Base-by-base conservation (phyloP, 495 filamentous ascomycete genomes). In the Penicillium waksmanii region DNA sequence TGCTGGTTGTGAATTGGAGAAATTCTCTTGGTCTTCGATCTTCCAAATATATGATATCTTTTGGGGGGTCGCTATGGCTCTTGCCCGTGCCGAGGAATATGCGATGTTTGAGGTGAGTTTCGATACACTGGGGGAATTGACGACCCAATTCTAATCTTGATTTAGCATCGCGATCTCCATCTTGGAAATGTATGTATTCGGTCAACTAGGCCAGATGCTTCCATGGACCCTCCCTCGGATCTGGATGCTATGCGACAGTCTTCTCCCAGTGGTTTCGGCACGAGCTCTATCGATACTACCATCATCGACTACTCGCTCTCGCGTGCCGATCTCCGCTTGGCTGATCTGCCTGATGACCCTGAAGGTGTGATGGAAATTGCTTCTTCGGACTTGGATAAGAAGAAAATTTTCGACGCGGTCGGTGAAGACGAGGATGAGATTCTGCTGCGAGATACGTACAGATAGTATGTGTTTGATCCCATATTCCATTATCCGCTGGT, bases 241-340 rank as follows among this genome's bases (percentile, higher is more conserved):
- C 38, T 64, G 17, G 74, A 78, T 3, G 61, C 77, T 31, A 62
- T 62, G 9, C 57, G 58, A 6, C 58, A 63, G 54, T 34, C 65
- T 58, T 72, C 56, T n/a, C 68, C 68, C 25, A 79, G 75, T 49
- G 83, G 83, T 27, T 87, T 93, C 58, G 88, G 87, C 1, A 80
- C 82, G 57, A 91, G 90, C 6, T 81, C 81, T 5, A 74, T 96
- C 0, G 85, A 92, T 49, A 85, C 91, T 8, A 96, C 92, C 0
- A 83, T 97, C 27, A 90, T 97, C 58, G 93, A 97, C 71, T 97
- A 96, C 69, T 93, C 92, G 1, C 84, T 96, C 38, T 96, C 91
- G 0, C 85, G 93, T 17, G 89, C 78, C 4, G 73, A 76, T 9
- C 61, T 78, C 13, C 63, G 61, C 0, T 27, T 73, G 2, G 64